Evolutionary conservation across 2,329 filamentous ascomycete species (phyloP), one percentile per base, ranked within the genome.

Genomic region (Botrytis pseudocinerea): DNA sequence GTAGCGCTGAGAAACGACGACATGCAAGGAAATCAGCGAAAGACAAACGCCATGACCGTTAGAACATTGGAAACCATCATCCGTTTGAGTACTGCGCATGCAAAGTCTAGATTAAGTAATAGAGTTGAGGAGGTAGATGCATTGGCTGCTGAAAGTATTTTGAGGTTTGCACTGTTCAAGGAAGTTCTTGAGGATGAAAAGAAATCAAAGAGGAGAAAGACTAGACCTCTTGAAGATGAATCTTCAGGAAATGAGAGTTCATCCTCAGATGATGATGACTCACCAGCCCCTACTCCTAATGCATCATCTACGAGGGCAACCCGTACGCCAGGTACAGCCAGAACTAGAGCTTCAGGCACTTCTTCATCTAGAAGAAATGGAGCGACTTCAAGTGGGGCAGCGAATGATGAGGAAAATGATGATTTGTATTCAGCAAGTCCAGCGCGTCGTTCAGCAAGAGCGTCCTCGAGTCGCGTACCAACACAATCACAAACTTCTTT

Each of bases 61-160:
- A 93, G 96, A 90, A 98, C 95, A 2, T 87, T 99, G 25, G 96
- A 99, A 83, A 99, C 96, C 0, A 87, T 99, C n/a, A 98, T 99
- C 81, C 96, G 96, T 90, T 87, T 99, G 28, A 93, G 96, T 8
- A 98, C 95, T 0, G 96, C 96, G 1, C 96, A 99, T 78, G 96
- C 96, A 74, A 99, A 98, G 83, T 90, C 95, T 10, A 90, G 96
- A 44, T 86, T 99, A 10, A 97, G 94, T 1, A 94, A 90, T 80
- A 87, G 93, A 59, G 94, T 99, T 4, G 95, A 98, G 76, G 92
- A 97, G 81, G 91, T 91, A 72, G 96, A 99, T 82, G 95, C 95
- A 1, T 84, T 93, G 70, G 91, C 94, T 48, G 96, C 96, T 16
- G 95, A 99, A 82, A 88, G 90, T 14, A 97, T 99, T 76, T 85